Percentiles rank a stretch among this genome's conserved stretches.
phyloP scores from a whole-genome alignment of 805 yeast genomes.

The Priceomyces medius region DNA sequence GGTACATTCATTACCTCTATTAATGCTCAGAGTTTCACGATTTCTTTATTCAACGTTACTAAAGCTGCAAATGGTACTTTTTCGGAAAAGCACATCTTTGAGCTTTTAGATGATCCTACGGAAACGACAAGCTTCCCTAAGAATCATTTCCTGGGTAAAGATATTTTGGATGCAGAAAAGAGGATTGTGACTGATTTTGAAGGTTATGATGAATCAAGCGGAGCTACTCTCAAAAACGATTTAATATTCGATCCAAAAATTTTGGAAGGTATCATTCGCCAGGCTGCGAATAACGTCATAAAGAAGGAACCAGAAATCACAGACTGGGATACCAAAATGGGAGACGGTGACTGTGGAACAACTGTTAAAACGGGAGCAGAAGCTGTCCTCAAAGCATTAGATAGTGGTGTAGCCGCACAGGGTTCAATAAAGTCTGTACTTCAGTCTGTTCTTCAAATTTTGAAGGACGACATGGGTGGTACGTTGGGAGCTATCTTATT shows the following conservation, averaged over 20 bases:
- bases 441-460: constrained; percentile 22
- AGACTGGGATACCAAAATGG: constrained; percentile 42
- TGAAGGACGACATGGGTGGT: constrained; percentile 40
- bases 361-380: constrained; percentile 34
- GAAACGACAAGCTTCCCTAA: constrained; percentile 26
- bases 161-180: constrained; percentile 16
- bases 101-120: constrained; percentile 30
- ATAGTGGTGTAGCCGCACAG: constrained; percentile 15
- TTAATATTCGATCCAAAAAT: constrained; percentile 20
- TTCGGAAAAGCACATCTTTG: constrained; percentile 20
- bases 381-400: constrained; percentile 22
- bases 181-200: constrained; percentile 26
- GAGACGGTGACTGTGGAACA: constrained; percentile 46
- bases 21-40: constrained; percentile 38
- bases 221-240: constrained; percentile 4
- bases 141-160: constrained; percentile 10
- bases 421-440: constrained; percentile 26
- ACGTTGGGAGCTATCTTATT: constrained; percentile 37
- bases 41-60: constrained; percentile 33
- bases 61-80: constrained; percentile 23
- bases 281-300: constrained; percentile 29
- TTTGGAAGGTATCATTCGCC: constrained; percentile 16
- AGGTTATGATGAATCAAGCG: constrained; percentile 20
- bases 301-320: constrained; percentile 35
- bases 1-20: constrained; percentile 36